Conservation (phyloP, 768 basidiomycete genomes). For the Mycena epipterygia region DNA sequence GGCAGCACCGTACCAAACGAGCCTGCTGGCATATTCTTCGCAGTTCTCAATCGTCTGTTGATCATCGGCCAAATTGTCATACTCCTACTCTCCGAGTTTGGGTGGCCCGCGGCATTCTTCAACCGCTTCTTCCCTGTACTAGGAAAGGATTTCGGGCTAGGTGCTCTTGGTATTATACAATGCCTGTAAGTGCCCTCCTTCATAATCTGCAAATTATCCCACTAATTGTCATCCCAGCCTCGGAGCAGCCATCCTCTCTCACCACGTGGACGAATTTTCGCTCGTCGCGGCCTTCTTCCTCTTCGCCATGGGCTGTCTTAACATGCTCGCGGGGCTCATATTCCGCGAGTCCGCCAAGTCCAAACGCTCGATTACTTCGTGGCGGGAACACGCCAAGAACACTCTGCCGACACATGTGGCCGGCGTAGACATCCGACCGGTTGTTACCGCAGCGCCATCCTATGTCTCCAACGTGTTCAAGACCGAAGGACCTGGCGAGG, state of each 20-base stretch:
- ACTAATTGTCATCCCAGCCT: conserved; percentile 48
- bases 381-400: conserved; percentile 68
- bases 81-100: conserved; percentile 86
- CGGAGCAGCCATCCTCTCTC: conserved; percentile 79
- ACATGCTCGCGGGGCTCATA: conserved; percentile 83
- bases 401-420: conserved; percentile 64
- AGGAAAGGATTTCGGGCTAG: conserved; percentile 86
- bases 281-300: conserved; percentile 94
- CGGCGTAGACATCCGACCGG: conserved; percentile 51
- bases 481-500: conserved; percentile 39
- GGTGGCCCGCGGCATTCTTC: conserved; percentile 86
- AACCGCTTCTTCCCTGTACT: conserved; percentile 89
- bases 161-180: conserved; percentile 89
- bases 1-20: conserved; percentile 94
- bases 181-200: conserved; percentile 71
- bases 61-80: conserved; percentile 89
- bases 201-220: background rate
- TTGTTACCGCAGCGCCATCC: conserved; percentile 49
- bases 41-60: conserved; percentile 87
- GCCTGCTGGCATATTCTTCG: conserved; percentile 85
- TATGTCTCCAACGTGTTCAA: conserved; percentile 54
- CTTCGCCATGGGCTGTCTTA: conserved; percentile 92
- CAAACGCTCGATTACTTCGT: conserved; percentile 75
- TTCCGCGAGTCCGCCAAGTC: conserved; percentile 74
- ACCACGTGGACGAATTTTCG: conserved; percentile 89